phyloP scores from a whole-genome alignment of 257 asterid species.

The Lithospermum erythrorhizon region DNA sequence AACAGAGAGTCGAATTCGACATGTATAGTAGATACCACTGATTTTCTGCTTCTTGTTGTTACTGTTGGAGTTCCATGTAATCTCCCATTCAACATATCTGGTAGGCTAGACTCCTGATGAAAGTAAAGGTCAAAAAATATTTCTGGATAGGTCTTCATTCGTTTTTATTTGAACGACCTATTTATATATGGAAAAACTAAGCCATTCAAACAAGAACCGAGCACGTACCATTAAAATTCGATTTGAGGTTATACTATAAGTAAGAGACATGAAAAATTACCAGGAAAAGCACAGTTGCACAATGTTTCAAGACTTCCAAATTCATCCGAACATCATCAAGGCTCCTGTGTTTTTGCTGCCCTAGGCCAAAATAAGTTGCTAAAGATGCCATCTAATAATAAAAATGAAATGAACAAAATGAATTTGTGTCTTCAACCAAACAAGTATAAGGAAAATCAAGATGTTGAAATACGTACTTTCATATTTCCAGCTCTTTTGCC shows the following conservation, averaged over 20 bases:
- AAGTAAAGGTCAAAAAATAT: background rate
- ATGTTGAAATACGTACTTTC: conserved; percentile 48
- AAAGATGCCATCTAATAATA: conserved; percentile 70
- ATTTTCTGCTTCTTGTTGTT: conserved; percentile 71
- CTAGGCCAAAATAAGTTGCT: conserved; percentile 87
- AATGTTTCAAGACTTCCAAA: conserved; percentile 87
- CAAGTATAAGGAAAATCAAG: background rate
- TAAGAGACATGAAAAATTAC: conserved; percentile 18
- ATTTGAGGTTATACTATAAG: background rate
- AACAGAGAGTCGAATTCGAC: background rate
- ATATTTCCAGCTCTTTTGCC: conserved; percentile 93
- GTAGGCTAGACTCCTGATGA: conserved; percentile 73
- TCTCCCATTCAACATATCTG: conserved; percentile 31
- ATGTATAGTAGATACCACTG: conserved; percentile 23
- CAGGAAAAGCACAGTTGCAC: conserved; percentile 87
- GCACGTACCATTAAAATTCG: background rate
- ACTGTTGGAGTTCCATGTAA: conserved; percentile 28
- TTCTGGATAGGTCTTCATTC: too few species aligned
- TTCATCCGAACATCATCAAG: conserved; percentile 90
- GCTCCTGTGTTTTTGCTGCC: conserved; percentile 92
- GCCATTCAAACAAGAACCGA: too few species aligned
- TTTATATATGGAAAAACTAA: too few species aligned
- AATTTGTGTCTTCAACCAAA: background rate
- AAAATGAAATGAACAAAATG: background rate
- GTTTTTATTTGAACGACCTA: background rate